Conservation (phyloP, 345 rosid genomes). For the Reutealis trisperma region DNA sequence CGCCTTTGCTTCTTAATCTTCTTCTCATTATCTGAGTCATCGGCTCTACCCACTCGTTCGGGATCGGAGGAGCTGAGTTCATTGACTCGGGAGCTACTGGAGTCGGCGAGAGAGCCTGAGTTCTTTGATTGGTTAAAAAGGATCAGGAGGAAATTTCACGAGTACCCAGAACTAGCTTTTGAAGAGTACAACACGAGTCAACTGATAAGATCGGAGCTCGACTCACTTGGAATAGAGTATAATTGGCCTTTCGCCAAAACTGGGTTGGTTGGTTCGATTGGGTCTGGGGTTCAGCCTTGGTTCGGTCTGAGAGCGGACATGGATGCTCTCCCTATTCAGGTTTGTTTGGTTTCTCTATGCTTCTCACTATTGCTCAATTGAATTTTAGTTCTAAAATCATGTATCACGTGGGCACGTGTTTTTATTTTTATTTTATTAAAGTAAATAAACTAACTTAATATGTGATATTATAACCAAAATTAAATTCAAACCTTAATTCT, state of each 20-base stretch:
- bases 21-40: background rate
- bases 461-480: too few species aligned
- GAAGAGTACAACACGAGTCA: slow-evolving; percentile 46
- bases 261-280: slow-evolving; percentile 51
- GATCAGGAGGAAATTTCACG: slow-evolving; percentile 46
- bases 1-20: slow-evolving; percentile 5
- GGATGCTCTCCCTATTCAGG: slow-evolving; percentile 64
- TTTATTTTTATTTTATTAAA: too few species aligned
- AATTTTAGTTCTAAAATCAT: too few species aligned
- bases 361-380: too few species aligned
- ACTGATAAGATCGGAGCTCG: slow-evolving; percentile 42
- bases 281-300: slow-evolving; percentile 45
- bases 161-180: slow-evolving; percentile 52
- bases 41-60: background rate
- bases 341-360: background rate
- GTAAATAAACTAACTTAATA: too few species aligned
- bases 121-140: slow-evolving; percentile 45
- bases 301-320: slow-evolving; percentile 61
- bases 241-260: slow-evolving; percentile 53
- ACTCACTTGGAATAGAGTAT: slow-evolving; percentile 43
- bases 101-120: slow-evolving; percentile 39
- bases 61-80: slow-evolving; percentile 22
- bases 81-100: slow-evolving; percentile 32
- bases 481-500: too few species aligned
- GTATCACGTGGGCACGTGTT: too few species aligned